Base-by-base conservation (phyloP, 1,284 basidiomycete species). In the Trametes sp. region DNA sequence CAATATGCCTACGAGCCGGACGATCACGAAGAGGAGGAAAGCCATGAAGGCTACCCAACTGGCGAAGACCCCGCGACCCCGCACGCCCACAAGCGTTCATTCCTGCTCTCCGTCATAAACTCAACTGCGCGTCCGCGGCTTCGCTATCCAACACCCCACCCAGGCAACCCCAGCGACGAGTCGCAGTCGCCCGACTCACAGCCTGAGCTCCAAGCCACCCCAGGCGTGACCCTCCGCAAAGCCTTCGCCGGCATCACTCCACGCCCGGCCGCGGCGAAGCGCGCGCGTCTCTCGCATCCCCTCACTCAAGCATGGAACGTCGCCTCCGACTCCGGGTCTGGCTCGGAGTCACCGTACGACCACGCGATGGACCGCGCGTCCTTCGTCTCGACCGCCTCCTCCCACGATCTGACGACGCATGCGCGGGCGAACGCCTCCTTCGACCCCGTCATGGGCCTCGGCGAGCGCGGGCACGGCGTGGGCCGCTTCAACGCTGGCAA, bases 351-450 rank as follows among this genome's bases (percentile, higher is more conserved):
- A 21, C 72, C 71, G 9, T 73, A 75, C 60, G 74, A 74, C 49
- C 57, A 65, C 16, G 65, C 54, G 3, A 55, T 57, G 51, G 86
- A 87, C 54, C 79, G 80, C 35, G 82, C 79, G 2, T 92, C 91
- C 0, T 87, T 90, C 75, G 80, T 91, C 44, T 94, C 92, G 4
- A 92, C 89, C 0, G 84, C 90, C 3, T 94, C 93, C 1, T 94
- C 93, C 24, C 90, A 94, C 65, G 94, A 95, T 72, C 79, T 95
- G 41, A 93, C 91, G 1, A 87, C 89, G 7, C 88, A 93, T 70
- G 87, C 85, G 33, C 87, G 90, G 10, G 90, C 87, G 42, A 95
- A 95, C 70, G 91, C 91, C 16, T 94, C 92, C 9, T 93, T 95
- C 65, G 92, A 93, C 71, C 89, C 90, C 38, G 82, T 88, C 6